These are phyloP conservation scores for Sugiyamaella grinbergsii DNA, from an alignment of 1,139 yeast genomes.

Conservation along the genomic window DNA sequence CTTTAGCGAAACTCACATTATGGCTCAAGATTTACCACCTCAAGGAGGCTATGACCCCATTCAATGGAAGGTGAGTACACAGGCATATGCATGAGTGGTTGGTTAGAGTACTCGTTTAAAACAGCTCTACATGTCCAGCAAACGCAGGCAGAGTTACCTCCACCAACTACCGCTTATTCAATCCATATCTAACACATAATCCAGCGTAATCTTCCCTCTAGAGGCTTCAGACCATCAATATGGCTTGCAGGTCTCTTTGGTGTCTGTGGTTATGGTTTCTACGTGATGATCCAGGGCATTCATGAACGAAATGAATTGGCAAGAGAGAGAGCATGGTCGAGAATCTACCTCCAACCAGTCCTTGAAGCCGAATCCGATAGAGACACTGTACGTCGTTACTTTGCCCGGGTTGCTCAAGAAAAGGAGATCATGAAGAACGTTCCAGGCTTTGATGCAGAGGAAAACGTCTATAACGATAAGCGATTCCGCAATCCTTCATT, in stretches of 20 bases:
- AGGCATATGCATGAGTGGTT: too few species aligned
- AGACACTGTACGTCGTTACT: slow-evolving; percentile 71
- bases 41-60: slow-evolving; percentile 82
- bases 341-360: slow-evolving; percentile 72
- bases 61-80: slow-evolving; percentile 67
- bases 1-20: slow-evolving; percentile 20
- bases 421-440: slow-evolving; percentile 61
- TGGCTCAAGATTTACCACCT: slow-evolving; percentile 81
- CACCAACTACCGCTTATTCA: too few species aligned
- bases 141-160: not conserved
- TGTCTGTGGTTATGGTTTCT: slow-evolving; percentile 71
- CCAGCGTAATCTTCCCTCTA: slow-evolving; percentile 74
- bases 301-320: slow-evolving; percentile 73
- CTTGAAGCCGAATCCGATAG: slow-evolving; percentile 83
- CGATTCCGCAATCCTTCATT: slow-evolving; percentile 44
- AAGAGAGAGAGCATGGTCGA: slow-evolving; percentile 77
- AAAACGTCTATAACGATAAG: slow-evolving; percentile 50
- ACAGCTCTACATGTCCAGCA: too few species aligned
- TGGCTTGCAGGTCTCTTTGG: slow-evolving; percentile 68
- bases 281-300: slow-evolving; percentile 65
- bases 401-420: slow-evolving; percentile 70
- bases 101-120: too few species aligned
- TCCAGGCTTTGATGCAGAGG: slow-evolving; percentile 58
- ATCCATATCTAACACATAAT: too few species aligned
- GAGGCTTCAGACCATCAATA: slow-evolving; percentile 79